These are phyloP conservation scores for Colletotrichum sp. DNA, from an alignment of 2,329 filamentous ascomycete genomes.

Conservation along the genomic window DNA sequence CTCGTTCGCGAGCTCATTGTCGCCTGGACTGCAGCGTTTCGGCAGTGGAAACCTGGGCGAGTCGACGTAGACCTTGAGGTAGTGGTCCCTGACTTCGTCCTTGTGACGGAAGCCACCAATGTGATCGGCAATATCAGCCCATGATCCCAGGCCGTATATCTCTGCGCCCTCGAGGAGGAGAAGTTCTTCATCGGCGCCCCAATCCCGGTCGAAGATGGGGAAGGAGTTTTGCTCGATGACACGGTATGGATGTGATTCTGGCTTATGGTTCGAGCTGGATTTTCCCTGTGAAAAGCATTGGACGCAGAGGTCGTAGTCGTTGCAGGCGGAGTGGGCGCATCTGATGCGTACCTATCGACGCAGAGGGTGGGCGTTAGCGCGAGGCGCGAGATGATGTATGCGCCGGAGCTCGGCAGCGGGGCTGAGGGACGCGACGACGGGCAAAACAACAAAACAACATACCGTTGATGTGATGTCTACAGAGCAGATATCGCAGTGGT, in stretches of 20 bases:
- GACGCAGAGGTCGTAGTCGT: slow-evolving; percentile 96
- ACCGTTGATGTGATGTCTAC: slow-evolving; percentile 97
- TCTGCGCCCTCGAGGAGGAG: slow-evolving; percentile 91
- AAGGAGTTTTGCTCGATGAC: slow-evolving; percentile 99
- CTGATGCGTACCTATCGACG: slow-evolving; percentile 85
- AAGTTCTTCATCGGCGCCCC: slow-evolving; percentile 98
- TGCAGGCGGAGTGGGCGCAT: slow-evolving; percentile 82
- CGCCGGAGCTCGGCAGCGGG: background rate
- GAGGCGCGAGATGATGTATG: background rate
- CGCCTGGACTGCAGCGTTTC: slow-evolving; percentile 80
- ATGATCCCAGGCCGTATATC: slow-evolving; percentile 94
- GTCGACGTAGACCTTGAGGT: slow-evolving; percentile 85
- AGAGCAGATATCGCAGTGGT: slow-evolving; percentile 96
- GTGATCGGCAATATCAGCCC: slow-evolving; percentile 97
- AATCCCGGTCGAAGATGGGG: slow-evolving; percentile 91
- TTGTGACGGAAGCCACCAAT: slow-evolving; percentile 95
- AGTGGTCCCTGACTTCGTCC: slow-evolving; percentile 95
- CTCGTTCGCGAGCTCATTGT: slow-evolving; percentile 77
- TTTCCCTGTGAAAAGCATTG: slow-evolving; percentile 89
- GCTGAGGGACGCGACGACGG: background rate
- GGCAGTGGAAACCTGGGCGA: slow-evolving; percentile 86
- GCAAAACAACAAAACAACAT: slow-evolving; percentile 40
- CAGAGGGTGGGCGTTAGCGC: slow-evolving; percentile 19
- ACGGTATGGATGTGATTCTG: slow-evolving; percentile 83
- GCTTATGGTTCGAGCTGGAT: slow-evolving; percentile 82